Base-by-base conservation (phyloP, 2,329 filamentous ascomycete species). In the Bipolaris zeicola region DNA sequence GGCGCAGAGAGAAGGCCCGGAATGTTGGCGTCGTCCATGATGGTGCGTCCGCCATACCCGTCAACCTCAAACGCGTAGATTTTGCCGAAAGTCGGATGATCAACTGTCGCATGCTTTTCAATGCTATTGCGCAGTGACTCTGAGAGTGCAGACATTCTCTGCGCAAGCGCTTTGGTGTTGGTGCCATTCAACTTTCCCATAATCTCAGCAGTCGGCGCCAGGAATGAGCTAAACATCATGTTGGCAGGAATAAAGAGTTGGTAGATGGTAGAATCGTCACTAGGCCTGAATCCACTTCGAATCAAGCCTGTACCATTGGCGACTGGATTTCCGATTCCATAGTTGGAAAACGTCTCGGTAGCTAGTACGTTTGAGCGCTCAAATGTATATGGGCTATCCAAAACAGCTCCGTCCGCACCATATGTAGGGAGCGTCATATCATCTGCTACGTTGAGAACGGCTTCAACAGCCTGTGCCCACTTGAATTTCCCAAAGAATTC, bases 11-110 rank as follows among this genome's bases (percentile, higher is more conserved):
- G 80, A 3, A 90, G 80, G 11, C 83, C 87, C 0, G 88, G 88
- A 46, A 90, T 85, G 61, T 90, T 90, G 31, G 88, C 87, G 56
- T 90, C 88, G 66, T 90, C 88, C 87, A 90, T 90, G 48, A 88
- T 79, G 61, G 84, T 87, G 51, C 73, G 70, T 13, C 69, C 69
- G 42, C 76, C 75, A 62, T 77, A 81, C 20, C 80, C 80, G 57
- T 82, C 80, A 24, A 82, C 73, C 61, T 82, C 80, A 57, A 76
- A 82, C 13, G 80, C 79, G 57, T 81, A 82, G 18, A 82, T 69
- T 26, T 73, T 71, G 44, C 78, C 77, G 38, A 69, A 70, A 2
- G 57, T 69, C 1, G 72, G 66, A 18, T 76, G 72, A 5, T 73
- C 63, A 11, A 80, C 71, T 4, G 80, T 78, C 39, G 75, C 80